Conservation (phyloP, 306 rosid species). For the Psophocarpus tetragonolobus region DNA sequence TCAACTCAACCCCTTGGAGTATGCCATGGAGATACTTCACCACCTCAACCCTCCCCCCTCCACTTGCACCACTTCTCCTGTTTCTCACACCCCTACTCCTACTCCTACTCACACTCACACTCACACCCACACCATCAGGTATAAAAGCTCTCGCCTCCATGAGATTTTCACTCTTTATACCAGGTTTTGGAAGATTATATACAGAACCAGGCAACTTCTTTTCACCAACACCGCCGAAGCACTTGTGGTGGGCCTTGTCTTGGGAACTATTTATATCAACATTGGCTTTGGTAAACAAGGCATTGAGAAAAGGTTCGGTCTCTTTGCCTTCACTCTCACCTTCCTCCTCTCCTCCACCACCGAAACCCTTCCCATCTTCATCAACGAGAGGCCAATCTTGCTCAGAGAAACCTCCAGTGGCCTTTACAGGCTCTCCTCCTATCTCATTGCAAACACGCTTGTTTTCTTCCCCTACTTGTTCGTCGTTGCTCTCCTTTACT, state of each 20-base stretch:
- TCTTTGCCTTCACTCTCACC: slow-evolving; percentile 87
- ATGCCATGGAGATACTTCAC: slow-evolving; percentile 91
- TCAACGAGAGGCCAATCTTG: slow-evolving; percentile 83
- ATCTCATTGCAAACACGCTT: slow-evolving; percentile 86
- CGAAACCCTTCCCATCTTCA: slow-evolving; percentile 85
- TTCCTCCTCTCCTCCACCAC: slow-evolving; percentile 88
- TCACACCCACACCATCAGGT: too few species aligned
- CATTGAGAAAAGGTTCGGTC: slow-evolving; percentile 82
- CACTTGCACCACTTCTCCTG: too few species aligned
- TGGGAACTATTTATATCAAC: slow-evolving; percentile 89
- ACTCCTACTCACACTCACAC: too few species aligned
- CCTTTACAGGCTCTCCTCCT: slow-evolving; percentile 79
- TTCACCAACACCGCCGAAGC: slow-evolving; percentile 81
- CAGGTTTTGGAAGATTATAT: slow-evolving; percentile 84
- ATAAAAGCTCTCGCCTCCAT: slow-evolving; percentile 68
- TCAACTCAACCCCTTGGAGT: slow-evolving; percentile 88
- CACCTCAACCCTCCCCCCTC: too few species aligned
- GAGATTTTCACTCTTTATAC: slow-evolving; percentile 60
- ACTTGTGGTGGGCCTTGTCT: slow-evolving; percentile 79
- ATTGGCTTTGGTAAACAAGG: slow-evolving; percentile 74
- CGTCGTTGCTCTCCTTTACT: slow-evolving; percentile 68
- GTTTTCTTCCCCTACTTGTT: slow-evolving; percentile 90
- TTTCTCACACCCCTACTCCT: too few species aligned
- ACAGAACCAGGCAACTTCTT: slow-evolving; percentile 75
- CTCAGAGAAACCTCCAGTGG: slow-evolving; percentile 88